Evolutionary conservation across 208 protist genomes (phyloP).

Genomic region (Tetramitus jugosus): DNA sequence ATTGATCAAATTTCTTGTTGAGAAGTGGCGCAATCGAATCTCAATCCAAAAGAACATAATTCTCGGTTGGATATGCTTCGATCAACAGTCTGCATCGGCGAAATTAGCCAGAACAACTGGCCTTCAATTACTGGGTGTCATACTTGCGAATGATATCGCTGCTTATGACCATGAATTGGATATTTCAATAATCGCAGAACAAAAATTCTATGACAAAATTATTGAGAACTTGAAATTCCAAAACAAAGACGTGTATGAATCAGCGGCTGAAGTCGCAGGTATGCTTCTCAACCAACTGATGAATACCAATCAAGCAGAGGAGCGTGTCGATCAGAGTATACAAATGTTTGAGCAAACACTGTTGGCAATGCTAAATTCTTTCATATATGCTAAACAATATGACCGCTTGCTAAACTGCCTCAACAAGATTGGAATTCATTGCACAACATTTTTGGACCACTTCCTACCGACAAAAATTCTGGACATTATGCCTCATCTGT

Average conservation of each 20-base stretch:
- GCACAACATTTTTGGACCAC: conserved; percentile 36
- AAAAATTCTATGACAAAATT: conserved; percentile 39
- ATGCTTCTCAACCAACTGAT: conserved; percentile 41
- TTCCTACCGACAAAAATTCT: conserved; percentile 42
- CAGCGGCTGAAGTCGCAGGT: conserved; percentile 52
- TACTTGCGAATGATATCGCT: conserved; percentile 42
- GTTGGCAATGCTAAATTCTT: not conserved
- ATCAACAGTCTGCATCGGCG: not conserved
- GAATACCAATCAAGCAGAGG: not conserved
- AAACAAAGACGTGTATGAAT: conserved; percentile 40
- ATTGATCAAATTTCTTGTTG: conserved; percentile 51
- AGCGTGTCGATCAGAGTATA: not conserved
- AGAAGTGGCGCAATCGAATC: conserved; percentile 37
- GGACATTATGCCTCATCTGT: conserved; percentile 36
- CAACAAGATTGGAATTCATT: conserved; percentile 40
- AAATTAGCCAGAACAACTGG: conserved; percentile 35
- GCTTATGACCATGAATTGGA: conserved; percentile 33
- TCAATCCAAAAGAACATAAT: conserved; percentile 12
- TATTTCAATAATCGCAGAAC: conserved; percentile 26
- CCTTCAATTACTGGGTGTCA: conserved; percentile 51
- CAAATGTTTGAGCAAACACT: not conserved
- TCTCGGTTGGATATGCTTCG: conserved; percentile 14
- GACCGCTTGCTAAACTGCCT: conserved; percentile 36
- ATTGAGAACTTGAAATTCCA: conserved; percentile 33
- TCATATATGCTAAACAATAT: not conserved